Evolutionary conservation across 2,329 filamentous ascomycete species (phyloP), one percentile per base, ranked within the genome.

Genomic region (Pseudofabraea citricarpa): DNA sequence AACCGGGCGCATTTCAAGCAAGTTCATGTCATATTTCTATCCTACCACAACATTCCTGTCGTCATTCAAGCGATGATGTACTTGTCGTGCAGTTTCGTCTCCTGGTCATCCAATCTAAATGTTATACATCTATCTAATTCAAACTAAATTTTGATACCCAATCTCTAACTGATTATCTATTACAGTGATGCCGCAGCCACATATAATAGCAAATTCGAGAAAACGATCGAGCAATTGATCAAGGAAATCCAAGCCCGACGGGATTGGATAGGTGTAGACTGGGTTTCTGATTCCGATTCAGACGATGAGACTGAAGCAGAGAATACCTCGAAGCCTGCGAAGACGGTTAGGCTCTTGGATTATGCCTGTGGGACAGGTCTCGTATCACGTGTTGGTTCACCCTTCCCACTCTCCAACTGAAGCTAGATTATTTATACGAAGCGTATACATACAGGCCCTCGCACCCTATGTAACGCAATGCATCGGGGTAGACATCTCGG

Each of bases 321-420:
- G 20, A 33, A 35, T n/a, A 26, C 44, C 2, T 20, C 44, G 4
- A 6, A 36, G 6, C 18, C 27, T 21, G 20, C 41, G 39, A 66
- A 54, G 56, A 57, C 54, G 44, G 68, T 79, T 32, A 73, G 74
- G 36, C 64, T 88, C 16, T 68, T 90, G 2, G 86, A 90, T 59
- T 90, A 90, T 62, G 86, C 86, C 13, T 90, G 85, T 57, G 86
- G 86, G 7, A 82, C 83, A 5, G 84, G 84, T 2, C 63, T 78
- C 43, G 69, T 87, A 49, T 83, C 83, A 10, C 72, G 75, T 61
- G 82, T 85, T 58, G 52, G 72, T 64, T 7, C 13, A 33, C 42
- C 29, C 23, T 29, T 41, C 27, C 26, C 27, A 24, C n/a, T n/a
- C n/a, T n/a, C n/a, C n/a, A n/a, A n/a, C n/a, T n/a, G n/a, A n/a